Evolutionary conservation across 192 early-diverging fungal species (phyloP).

Genomic region (Entomortierella lignicola): DNA sequence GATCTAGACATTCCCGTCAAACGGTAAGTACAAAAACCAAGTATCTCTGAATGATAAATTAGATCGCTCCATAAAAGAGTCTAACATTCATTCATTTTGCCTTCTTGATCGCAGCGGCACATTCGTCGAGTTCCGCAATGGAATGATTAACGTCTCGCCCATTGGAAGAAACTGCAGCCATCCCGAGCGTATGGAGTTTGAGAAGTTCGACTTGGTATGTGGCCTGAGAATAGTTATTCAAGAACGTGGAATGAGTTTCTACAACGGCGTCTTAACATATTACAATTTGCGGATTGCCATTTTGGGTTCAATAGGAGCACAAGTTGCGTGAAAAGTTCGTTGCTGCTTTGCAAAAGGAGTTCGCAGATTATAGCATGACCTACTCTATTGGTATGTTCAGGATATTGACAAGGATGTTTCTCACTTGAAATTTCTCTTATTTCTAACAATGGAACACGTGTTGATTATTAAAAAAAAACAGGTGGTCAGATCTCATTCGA

Average conservation of each 20-base stretch:
- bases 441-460: too few species aligned
- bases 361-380: slow-evolving; percentile 87
- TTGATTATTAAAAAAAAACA: too few species aligned
- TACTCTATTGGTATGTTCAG: slow-evolving; percentile 86
- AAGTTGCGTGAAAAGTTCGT: slow-evolving; percentile 91
- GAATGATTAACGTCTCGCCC: slow-evolving; percentile 99
- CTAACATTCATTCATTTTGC: too few species aligned
- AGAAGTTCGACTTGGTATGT: slow-evolving; percentile 82
- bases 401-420: background rate
- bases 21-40: too few species aligned
- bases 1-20: slow-evolving; percentile 94
- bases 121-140: slow-evolving; percentile 98
- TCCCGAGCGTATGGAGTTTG: slow-evolving; percentile 92
- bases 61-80: too few species aligned
- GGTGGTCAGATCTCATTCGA: slow-evolving; percentile 99
- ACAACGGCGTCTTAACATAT: background rate
- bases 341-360: slow-evolving; percentile 79
- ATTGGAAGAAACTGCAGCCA: slow-evolving; percentile 94
- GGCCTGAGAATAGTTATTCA: background rate
- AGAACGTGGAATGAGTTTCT: background rate
- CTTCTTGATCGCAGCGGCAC: slow-evolving; percentile 75
- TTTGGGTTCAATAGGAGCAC: slow-evolving; percentile 59
- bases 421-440: background rate
- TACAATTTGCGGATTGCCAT: background rate
- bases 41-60: too few species aligned